Conservation (phyloP, 371 early-diverging fungal genomes). For the Entomophthora muscae region DNA sequence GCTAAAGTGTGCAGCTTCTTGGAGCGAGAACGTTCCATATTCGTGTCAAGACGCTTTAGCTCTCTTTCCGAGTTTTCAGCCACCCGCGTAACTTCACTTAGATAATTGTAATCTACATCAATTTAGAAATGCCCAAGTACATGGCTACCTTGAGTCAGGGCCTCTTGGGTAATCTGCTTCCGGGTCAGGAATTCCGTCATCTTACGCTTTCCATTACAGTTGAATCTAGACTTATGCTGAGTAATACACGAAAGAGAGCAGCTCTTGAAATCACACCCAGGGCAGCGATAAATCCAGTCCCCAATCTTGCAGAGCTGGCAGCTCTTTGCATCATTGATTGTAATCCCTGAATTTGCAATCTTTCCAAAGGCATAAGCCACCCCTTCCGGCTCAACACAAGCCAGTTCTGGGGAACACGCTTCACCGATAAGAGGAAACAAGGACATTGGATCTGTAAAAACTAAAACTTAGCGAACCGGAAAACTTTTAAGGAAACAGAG, state of each 20-base stretch:
- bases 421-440: background rate
- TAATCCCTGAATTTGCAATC: background rate
- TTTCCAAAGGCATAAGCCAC: background rate
- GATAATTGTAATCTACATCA: background rate
- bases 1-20: background rate
- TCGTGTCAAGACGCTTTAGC: background rate
- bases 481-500: no score
- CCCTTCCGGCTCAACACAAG: background rate
- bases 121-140: background rate
- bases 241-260: background rate
- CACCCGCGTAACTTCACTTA: background rate
- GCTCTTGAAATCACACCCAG: background rate
- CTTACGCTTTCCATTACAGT: background rate
- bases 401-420: background rate
- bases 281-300: background rate
- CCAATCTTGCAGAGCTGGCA: slow-evolving; percentile 1
- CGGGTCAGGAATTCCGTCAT: background rate
- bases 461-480: no score
- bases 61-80: background rate
- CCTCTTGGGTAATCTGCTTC: background rate
- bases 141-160: background rate
- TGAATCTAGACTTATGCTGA: background rate
- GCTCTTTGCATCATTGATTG: background rate
- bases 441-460: no score
- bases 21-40: background rate